phyloP scores from a whole-genome alignment of 257 asterid genomes.

The Solanum chaucha region DNA sequence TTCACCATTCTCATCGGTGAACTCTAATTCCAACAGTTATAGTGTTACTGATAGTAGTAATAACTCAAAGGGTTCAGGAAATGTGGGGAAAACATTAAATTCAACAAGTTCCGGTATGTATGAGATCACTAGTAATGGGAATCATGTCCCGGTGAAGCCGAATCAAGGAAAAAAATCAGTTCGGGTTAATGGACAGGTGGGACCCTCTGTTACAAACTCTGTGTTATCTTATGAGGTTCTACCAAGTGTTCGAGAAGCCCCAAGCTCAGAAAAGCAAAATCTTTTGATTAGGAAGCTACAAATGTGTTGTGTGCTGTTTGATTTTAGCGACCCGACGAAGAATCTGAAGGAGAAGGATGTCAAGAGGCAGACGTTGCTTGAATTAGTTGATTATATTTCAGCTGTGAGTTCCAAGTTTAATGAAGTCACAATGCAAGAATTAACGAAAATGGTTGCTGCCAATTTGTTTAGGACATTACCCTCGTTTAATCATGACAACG shows the following conservation, averaged over 20 bases:
- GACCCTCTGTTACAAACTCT: slow-evolving; percentile 13
- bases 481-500: slow-evolving; percentile 24
- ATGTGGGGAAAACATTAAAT: slow-evolving; percentile 1
- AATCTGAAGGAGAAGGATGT: slow-evolving; percentile 39
- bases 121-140: slow-evolving; percentile 24
- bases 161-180: slow-evolving; percentile 9
- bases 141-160: neutral
- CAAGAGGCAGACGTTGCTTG: slow-evolving; percentile 41
- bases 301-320: slow-evolving; percentile 40
- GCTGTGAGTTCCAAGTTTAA: slow-evolving; percentile 30
- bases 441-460: slow-evolving; percentile 39
- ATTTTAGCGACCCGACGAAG: slow-evolving; percentile 34
- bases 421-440: slow-evolving; percentile 42
- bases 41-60: neutral
- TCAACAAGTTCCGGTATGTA: slow-evolving; percentile 3
- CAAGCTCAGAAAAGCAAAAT: slow-evolving; percentile 32
- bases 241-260: slow-evolving; percentile 36
- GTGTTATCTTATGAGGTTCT: slow-evolving; percentile 22
- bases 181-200: slow-evolving; percentile 3
- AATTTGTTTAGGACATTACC: slow-evolving; percentile 48
- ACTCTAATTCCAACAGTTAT: neutral
- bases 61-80: neutral
- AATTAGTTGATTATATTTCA: slow-evolving; percentile 41
- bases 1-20: neutral
- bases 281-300: slow-evolving; percentile 38